Evolutionary conservation across 2,329 filamentous ascomycete species (phyloP).

Genomic region (Proliferodiscus dingleyae): DNA sequence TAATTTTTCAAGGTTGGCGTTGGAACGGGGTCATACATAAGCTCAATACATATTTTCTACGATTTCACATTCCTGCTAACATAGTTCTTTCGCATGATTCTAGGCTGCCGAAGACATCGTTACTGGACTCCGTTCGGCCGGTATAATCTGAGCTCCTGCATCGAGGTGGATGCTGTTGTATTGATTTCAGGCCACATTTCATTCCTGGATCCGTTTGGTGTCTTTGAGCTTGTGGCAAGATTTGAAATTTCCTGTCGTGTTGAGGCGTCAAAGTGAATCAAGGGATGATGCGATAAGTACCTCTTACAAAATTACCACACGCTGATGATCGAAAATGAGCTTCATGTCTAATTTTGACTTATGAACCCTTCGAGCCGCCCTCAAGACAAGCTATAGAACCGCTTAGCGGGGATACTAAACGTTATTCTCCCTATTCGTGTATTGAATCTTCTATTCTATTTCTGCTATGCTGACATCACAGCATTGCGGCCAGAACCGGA

Average conservation of each 20-base stretch:
- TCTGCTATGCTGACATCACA: not conserved
- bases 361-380: not conserved
- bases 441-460: too few species aligned
- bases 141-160: not conserved
- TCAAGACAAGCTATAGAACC: not conserved
- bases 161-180: too few species aligned
- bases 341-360: not conserved
- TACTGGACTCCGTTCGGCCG: not conserved
- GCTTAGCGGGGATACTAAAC: not conserved
- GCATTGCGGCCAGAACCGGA: too few species aligned
- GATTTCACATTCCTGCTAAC: conserved; percentile 2
- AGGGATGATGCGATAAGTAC: not conserved
- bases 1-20: conserved; percentile 1
- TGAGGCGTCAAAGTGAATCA: not conserved
- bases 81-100: conserved; percentile 2
- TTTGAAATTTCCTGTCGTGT: not conserved
- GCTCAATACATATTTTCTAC: conserved; percentile 5
- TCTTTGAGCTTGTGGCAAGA: not conserved
- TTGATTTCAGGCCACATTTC: not conserved
- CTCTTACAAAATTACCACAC: not conserved
- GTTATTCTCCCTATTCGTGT: too few species aligned
- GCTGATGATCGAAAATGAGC: not conserved
- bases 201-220: not conserved
- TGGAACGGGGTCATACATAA: conserved; percentile 9
- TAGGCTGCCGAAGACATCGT: conserved; percentile 9